Conservation (phyloP, 2,329 filamentous ascomycete species). For the Sporothrix luriei region DNA sequence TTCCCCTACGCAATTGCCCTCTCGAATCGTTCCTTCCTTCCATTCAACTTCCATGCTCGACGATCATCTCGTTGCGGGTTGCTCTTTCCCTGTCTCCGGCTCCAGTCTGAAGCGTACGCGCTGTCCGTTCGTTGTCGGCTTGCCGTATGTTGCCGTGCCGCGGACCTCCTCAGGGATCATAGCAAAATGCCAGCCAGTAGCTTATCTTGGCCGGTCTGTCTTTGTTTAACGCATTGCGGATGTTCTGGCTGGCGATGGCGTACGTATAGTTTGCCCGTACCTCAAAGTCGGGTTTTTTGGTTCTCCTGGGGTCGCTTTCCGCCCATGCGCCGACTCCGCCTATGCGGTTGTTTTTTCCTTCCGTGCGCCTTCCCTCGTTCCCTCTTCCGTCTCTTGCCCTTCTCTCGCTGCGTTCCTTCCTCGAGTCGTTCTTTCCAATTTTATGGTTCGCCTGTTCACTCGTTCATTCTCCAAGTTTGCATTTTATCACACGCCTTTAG, state of each 20-base stretch:
- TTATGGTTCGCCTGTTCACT: constrained; percentile 12
- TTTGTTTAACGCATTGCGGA: background rate
- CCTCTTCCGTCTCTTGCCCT: background rate
- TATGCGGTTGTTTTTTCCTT: constrained; percentile 12
- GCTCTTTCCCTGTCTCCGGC: background rate
- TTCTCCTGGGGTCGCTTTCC: constrained; percentile 25
- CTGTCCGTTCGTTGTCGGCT: constrained; percentile 13
- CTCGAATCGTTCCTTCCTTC: constrained; percentile 9
- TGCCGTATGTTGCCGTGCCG: constrained; percentile 23
- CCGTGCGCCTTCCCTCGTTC: constrained; percentile 19
- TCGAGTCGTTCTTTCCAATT: constrained; percentile 22
- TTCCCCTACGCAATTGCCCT: background rate
- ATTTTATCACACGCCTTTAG: background rate
- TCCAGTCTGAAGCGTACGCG: constrained; percentile 2
- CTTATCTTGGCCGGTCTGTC: background rate
- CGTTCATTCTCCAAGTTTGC: background rate
- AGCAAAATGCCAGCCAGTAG: constrained; percentile 2
- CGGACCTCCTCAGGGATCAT: constrained; percentile 22
- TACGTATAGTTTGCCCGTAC: constrained; percentile 26
- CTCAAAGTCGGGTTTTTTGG: constrained; percentile 20
- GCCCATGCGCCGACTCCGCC: constrained; percentile 15
- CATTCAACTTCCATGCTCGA: background rate
- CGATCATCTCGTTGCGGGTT: background rate
- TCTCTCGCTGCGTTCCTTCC: background rate
- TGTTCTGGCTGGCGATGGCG: constrained; percentile 1